phyloP scores from a whole-genome alignment of 257 asterid species.

The Perilla frutescens region DNA sequence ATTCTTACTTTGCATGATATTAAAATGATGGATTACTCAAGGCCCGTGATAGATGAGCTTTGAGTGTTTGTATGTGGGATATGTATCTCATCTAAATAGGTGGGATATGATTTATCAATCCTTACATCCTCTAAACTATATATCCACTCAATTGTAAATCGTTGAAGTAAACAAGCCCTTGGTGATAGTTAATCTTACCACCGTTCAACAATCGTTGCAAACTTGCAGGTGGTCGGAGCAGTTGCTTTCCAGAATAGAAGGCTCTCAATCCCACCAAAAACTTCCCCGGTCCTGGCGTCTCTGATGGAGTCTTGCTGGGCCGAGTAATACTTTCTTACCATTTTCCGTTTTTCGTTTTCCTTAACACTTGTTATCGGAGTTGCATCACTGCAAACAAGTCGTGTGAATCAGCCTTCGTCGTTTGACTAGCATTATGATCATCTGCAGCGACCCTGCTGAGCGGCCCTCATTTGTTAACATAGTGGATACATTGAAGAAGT shows the following conservation, averaged over 20 bases:
- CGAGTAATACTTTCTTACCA: slow-evolving; percentile 61
- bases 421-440: background rate
- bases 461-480: slow-evolving; percentile 73
- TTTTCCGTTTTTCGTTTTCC: background rate
- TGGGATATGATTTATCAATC: no score
- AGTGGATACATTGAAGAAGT: slow-evolving; percentile 76
- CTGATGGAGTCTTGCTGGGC: slow-evolving; percentile 98
- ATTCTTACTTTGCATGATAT: no score
- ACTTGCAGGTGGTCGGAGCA: slow-evolving; percentile 89
- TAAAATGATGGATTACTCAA: no score
- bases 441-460: slow-evolving; percentile 69
- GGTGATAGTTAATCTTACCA: background rate
- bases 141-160: no score
- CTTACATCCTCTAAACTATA: no score
- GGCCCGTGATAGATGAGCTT: no score
- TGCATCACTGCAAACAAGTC: no score
- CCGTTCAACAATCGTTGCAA: background rate
- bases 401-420: background rate
- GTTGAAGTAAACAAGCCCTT: no score
- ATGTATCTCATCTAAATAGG: no score
- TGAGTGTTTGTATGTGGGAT: no score
- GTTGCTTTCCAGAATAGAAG: slow-evolving; percentile 96
- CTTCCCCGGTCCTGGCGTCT: slow-evolving; percentile 69
- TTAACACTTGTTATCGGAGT: background rate
- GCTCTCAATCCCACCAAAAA: slow-evolving; percentile 72